Percentiles rank a stretch among this genome's conserved stretches.
phyloP scores from a whole-genome alignment of 31 red algal genomes.

The Endocladia muricata region DNA sequence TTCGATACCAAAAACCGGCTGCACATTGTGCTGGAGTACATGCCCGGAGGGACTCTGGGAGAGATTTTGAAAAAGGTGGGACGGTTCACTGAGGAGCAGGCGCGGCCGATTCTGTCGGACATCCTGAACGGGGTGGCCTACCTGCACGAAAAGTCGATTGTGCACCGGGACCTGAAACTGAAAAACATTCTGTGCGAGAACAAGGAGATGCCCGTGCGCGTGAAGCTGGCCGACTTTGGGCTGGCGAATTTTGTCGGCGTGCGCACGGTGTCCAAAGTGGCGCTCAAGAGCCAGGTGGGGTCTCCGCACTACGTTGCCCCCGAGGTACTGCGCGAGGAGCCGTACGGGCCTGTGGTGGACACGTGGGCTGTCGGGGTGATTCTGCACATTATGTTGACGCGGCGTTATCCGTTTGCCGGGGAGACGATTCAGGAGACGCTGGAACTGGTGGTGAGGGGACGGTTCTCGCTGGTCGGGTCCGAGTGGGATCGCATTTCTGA shows the following conservation, averaged over 20 bases:
- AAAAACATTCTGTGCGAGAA: conserved; percentile 73
- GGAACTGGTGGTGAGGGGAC: conserved; percentile 65
- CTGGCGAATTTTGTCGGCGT: conserved; percentile 90
- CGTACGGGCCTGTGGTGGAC: conserved; percentile 81
- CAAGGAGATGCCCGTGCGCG: conserved; percentile 74
- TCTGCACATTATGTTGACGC: conserved; percentile 85
- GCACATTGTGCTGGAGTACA: conserved; percentile 87
- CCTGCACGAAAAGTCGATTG: conserved; percentile 81
- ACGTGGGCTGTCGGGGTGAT: conserved; percentile 88
- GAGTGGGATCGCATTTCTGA: conserved; percentile 80
- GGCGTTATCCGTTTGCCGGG: conserved; percentile 84
- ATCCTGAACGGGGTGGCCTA: conserved; percentile 86
- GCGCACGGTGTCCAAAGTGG: conserved; percentile 55
- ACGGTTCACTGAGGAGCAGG: conserved; percentile 66
- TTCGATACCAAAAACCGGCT: conserved; percentile 85
- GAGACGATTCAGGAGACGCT: conserved; percentile 90
- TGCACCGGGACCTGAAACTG: conserved; percentile 68
- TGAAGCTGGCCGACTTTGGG: conserved; percentile 77
- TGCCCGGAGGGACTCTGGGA: conserved; percentile 63
- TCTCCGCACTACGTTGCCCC: conserved; percentile 89
- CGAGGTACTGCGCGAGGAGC: conserved; percentile 69
- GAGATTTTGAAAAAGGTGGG: conserved; percentile 74
- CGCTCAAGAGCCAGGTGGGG: conserved; percentile 83
- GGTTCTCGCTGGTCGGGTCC: conserved; percentile 63
- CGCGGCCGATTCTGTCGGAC: conserved; percentile 63